Percentiles rank a stretch among this genome's conserved stretches.
Evolutionary conservation across 1,284 basidiomycete genomes (phyloP).

Genomic region (Melanopsichium pennsylvanicum): DNA sequence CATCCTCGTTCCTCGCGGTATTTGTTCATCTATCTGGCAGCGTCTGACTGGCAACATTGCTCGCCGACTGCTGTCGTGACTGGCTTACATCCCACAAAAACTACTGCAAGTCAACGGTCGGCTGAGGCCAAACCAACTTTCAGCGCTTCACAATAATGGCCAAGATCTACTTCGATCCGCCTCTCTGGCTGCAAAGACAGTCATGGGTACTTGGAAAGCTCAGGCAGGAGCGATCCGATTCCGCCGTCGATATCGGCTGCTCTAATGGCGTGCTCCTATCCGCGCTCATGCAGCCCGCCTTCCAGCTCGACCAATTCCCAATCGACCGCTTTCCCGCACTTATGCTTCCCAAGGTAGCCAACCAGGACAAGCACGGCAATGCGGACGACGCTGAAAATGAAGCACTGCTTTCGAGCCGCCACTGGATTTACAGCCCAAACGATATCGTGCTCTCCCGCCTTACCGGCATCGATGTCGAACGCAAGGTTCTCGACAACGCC

Average conservation of each 20-base stretch:
- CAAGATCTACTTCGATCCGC: slow-evolving; percentile 48
- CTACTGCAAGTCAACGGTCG: no score
- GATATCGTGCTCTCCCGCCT: slow-evolving; percentile 40
- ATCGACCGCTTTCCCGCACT: slow-evolving; percentile 44
- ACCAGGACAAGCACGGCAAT: background rate
- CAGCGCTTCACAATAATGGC: slow-evolving; percentile 10
- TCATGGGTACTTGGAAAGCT: slow-evolving; percentile 43
- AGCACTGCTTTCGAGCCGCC: slow-evolving; percentile 25
- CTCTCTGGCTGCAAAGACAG: slow-evolving; percentile 49
- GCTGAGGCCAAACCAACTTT: no score
- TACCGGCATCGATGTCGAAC: slow-evolving; percentile 49
- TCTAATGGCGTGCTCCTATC: slow-evolving; percentile 47
- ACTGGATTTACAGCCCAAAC: slow-evolving; percentile 47
- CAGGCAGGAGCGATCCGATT: slow-evolving; percentile 35
- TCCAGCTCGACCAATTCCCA: slow-evolving; percentile 48
- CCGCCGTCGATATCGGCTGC: slow-evolving; percentile 49
- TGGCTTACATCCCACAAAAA: background rate
- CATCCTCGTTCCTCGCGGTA: no score
- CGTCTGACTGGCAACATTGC: slow-evolving; percentile 3
- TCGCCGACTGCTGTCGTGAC: background rate
- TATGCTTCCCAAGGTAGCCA: slow-evolving; percentile 6
- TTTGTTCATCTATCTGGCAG: no score
- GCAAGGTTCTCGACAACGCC: slow-evolving; percentile 44
- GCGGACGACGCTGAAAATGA: slow-evolving; percentile 10
- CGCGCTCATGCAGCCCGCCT: slow-evolving; percentile 44